Evolutionary conservation across 2,329 filamentous ascomycete species (phyloP), one percentile per base, ranked within the genome.

Genomic region (Mycogone perniciosa): DNA sequence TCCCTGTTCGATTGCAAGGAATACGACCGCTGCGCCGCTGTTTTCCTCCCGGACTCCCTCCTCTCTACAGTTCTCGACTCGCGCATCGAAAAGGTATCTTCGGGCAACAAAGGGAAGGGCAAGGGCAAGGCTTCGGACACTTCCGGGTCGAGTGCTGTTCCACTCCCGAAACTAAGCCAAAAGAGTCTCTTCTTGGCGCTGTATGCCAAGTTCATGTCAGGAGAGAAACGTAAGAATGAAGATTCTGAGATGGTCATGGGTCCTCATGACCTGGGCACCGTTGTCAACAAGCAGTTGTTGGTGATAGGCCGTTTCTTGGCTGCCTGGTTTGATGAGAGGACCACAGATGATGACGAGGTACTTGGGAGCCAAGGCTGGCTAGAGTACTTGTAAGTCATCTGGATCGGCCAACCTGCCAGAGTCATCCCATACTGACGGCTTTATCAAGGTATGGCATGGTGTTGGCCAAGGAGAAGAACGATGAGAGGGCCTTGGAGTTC

Each of bases 211-310:
- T 90, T 91, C 64, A 81, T 97, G 56, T 87, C 91, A 0, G 93
- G 93, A 1, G 93, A 99, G 74, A 96, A 97, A 75, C 84, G 89
- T 57, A 96, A 92, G 68, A 89, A 96, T 61, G 93, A 99, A 68
- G 92, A 97, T 52, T 89, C 88, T 26, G 93, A 99, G 71, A 96
- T 96, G 87, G 88, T 99, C 46, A 82, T 97, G 70, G 93, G 93
- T 0, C 92, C 93, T 1, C 85, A 91, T 52, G 93, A 99, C 68
- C 84, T 89, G 10, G 90, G 91, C 1, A 84, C 85, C 31, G 88
- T 89, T 1, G 71, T 82, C 53, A 99, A 99, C 67, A 89, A 90
- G 66, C 89, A 97, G 65, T 72, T 99, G 31, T 76, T 86, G 2
- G 77, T 80, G 0, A 81, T 97, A 35, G 84, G 86, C 20, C 81